phyloP scores from a whole-genome alignment of 2,329 filamentous ascomycete species.

The Colletotrichum lentis region DNA sequence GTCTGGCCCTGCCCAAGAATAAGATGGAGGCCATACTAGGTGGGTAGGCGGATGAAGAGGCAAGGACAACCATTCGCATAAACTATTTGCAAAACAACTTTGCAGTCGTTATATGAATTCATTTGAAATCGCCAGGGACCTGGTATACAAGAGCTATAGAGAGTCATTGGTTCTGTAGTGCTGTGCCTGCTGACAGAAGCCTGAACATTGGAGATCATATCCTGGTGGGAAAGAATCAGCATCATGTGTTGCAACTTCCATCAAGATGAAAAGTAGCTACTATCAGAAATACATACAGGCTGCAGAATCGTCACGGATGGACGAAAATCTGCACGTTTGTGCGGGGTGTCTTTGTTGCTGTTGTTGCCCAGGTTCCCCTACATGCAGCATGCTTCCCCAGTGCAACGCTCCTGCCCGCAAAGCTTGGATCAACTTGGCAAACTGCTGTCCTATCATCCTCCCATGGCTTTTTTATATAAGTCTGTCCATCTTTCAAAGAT shows the following conservation, averaged over 20 bases:
- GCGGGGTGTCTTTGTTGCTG: slow-evolving; percentile 6
- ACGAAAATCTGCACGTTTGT: neutral
- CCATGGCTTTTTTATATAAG: neutral
- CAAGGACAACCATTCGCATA: neutral
- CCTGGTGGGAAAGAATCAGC: neutral
- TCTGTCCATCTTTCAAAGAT: rapidly evolving
- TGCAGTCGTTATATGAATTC: no score
- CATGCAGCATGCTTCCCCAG: neutral
- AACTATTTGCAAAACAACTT: neutral
- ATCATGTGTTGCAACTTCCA: no score
- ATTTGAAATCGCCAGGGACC: neutral
- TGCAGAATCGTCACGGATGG: neutral
- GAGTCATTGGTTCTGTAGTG: neutral
- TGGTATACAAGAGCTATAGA: neutral
- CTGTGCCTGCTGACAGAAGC: neutral
- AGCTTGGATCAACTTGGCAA: neutral
- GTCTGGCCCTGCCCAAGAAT: neutral
- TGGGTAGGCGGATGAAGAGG: neutral
- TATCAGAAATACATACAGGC: rapidly evolving
- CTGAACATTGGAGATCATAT: no score
- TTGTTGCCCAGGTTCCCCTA: neutral
- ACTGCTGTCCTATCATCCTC: neutral
- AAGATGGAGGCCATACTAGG: neutral
- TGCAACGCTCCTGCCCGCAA: neutral
- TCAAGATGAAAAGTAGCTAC: no score